phyloP scores from a whole-genome alignment of 208 protist species.

The Blechomonas ayalai region DNA sequence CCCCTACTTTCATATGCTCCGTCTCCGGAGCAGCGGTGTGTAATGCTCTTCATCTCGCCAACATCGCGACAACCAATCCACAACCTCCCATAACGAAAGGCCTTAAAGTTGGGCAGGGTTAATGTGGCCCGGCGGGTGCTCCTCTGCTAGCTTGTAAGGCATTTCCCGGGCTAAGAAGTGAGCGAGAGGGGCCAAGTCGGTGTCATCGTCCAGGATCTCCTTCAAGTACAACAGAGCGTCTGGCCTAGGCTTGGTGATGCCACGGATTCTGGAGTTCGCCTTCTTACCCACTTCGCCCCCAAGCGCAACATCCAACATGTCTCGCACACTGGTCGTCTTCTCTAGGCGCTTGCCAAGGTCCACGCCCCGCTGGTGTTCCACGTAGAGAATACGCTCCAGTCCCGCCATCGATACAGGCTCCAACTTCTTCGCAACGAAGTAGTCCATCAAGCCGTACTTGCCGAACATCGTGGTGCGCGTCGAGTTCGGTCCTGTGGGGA shows the following conservation, averaged over 20 bases:
- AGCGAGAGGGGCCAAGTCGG: conserved; percentile 66
- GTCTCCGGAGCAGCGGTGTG: no score
- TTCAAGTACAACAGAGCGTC: conserved; percentile 78
- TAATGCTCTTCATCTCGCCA: no score
- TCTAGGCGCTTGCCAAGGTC: conserved; percentile 78
- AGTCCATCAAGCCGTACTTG: conserved; percentile 83
- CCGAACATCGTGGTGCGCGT: conserved; percentile 33
- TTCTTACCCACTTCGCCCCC: conserved; percentile 71
- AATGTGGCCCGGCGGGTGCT: conserved; percentile 59
- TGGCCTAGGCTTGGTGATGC: conserved; percentile 54
- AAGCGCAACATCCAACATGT: conserved; percentile 80
- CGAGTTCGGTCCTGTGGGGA: background rate
- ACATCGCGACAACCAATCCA: conserved; percentile 2
- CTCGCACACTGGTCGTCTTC: conserved; percentile 66
- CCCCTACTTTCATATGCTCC: no score
- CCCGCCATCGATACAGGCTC: conserved; percentile 77
- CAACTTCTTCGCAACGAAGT: conserved; percentile 68
- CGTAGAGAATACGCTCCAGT: conserved; percentile 71
- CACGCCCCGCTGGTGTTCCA: conserved; percentile 74
- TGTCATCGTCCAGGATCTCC: conserved; percentile 83
- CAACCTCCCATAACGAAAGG: background rate
- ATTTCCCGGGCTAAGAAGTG: conserved; percentile 60
- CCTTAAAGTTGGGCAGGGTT: conserved; percentile 45
- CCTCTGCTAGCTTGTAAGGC: conserved; percentile 39
- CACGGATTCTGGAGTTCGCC: conserved; percentile 55